Conservation (phyloP, 139 green algal species). For the Chlamydomonas sp. region DNA sequence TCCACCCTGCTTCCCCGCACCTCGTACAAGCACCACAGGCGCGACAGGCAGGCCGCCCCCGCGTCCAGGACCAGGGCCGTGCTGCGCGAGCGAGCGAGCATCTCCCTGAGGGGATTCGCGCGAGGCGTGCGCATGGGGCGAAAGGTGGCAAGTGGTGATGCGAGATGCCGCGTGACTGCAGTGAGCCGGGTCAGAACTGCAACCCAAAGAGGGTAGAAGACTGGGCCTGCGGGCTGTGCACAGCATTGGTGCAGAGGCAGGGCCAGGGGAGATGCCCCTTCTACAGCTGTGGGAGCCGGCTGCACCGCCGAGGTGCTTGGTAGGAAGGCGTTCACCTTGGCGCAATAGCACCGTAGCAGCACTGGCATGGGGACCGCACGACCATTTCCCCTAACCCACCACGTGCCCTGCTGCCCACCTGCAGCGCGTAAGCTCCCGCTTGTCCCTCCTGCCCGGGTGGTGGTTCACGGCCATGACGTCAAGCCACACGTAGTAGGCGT, state of each 20-base stretch:
- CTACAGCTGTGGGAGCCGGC: too few species aligned
- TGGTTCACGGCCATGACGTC: slow-evolving; percentile 25
- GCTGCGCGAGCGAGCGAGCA: background rate
- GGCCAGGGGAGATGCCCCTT: background rate
- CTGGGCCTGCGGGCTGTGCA: background rate
- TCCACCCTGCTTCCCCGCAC: background rate
- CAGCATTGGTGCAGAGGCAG: background rate
- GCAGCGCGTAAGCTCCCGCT: slow-evolving; percentile 11
- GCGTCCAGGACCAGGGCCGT: slow-evolving; percentile 26
- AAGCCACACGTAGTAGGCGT: slow-evolving; percentile 17
- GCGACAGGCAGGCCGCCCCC: background rate
- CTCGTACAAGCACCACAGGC: slow-evolving; percentile 31
- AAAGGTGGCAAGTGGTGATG: background rate
- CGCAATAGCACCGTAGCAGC: too few species aligned
- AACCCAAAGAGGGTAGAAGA: background rate
- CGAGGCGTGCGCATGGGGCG: background rate
- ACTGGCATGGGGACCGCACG: background rate
- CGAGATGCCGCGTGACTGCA: background rate
- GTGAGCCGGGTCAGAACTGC: background rate
- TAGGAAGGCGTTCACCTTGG: too few species aligned
- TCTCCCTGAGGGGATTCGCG: background rate
- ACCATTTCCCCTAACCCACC: background rate
- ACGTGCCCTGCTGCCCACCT: background rate
- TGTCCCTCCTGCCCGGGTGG: slow-evolving; percentile 19
- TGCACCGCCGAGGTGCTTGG: too few species aligned